phyloP scores from a whole-genome alignment of 2,329 filamentous ascomycete species.

The Aspergillus spinulosporus region DNA sequence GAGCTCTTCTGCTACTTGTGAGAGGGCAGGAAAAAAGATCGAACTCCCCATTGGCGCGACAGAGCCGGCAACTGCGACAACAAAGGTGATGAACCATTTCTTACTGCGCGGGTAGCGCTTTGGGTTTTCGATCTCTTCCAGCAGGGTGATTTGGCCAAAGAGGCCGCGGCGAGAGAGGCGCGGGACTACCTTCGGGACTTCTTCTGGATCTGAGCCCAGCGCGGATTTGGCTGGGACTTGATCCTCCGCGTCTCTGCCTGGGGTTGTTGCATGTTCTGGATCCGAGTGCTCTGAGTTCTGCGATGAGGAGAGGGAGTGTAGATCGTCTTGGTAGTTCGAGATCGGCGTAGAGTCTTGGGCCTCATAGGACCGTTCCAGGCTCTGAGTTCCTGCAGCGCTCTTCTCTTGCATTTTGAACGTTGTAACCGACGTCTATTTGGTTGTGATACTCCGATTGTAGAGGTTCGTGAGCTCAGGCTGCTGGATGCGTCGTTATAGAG shows the following conservation, averaged over 20 bases:
- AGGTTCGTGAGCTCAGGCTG: not conserved
- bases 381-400: not conserved
- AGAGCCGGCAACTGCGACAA: constrained; percentile 74
- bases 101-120: constrained; percentile 69
- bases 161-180: constrained; percentile 66
- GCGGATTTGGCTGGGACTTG: constrained; percentile 17
- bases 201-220: constrained; percentile 26
- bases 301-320: constrained; percentile 20
- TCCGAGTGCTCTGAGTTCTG: not conserved
- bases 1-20: constrained; percentile 63
- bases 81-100: constrained; percentile 82
- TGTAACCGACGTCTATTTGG: not conserved
- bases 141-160: constrained; percentile 66
- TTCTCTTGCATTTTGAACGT: constrained; percentile 11
- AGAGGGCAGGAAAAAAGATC: constrained; percentile 76
- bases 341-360: not conserved
- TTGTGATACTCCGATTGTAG: not conserved
- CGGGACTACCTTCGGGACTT: constrained; percentile 51
- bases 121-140: constrained; percentile 77
- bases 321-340: constrained; percentile 9
- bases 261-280: not conserved
- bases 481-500: not conserved
- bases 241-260: constrained; percentile 20
- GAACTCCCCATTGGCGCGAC: constrained; percentile 80
- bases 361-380: not conserved